Percentiles rank a stretch among this genome's conserved stretches.
Evolutionary conservation across 345 rosid genomes (phyloP).

Genomic region (Dovyalis caffra): DNA sequence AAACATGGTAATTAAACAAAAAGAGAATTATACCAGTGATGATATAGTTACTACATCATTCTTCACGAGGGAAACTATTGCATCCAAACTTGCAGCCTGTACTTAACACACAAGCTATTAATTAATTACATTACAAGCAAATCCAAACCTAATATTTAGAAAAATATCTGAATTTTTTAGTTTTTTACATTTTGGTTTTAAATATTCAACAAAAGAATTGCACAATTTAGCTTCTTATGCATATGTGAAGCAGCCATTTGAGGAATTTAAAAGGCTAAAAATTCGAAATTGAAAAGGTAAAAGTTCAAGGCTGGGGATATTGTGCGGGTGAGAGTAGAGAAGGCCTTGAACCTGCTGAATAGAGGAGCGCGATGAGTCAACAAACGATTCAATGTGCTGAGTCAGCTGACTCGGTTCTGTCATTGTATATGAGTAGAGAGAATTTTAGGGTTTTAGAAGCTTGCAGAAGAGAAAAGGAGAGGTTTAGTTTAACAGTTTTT

Average conservation of each 20-base stretch:
- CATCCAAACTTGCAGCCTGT: slow-evolving; percentile 67
- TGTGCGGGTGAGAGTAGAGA: neutral
- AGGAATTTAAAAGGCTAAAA: neutral
- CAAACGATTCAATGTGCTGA: slow-evolving; percentile 61
- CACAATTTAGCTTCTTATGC: neutral
- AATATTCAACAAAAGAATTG: neutral
- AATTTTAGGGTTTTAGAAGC: slow-evolving; percentile 25
- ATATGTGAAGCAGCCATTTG: neutral
- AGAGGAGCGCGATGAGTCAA: slow-evolving; percentile 54
- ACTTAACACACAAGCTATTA: neutral
- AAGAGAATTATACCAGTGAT: slow-evolving; percentile 46
- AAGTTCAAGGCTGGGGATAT: neutral
- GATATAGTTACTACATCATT: slow-evolving; percentile 45
- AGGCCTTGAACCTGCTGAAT: slow-evolving; percentile 49
- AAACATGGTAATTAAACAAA: neutral
- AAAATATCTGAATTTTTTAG: neutral
- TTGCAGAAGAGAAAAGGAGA: too few species aligned
- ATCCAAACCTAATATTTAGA: neutral
- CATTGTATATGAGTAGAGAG: slow-evolving; percentile 30
- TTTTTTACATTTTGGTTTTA: too few species aligned
- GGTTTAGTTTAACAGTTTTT: too few species aligned
- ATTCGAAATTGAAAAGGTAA: neutral
- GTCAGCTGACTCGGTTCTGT: slow-evolving; percentile 45
- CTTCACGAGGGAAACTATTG: slow-evolving; percentile 62
- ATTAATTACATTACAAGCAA: neutral